A percentile compares a stretch with the other conserved stretches of the same genome.
Conservation (phyloP, 306 rosid species). For the Vigna hirtella region DNA sequence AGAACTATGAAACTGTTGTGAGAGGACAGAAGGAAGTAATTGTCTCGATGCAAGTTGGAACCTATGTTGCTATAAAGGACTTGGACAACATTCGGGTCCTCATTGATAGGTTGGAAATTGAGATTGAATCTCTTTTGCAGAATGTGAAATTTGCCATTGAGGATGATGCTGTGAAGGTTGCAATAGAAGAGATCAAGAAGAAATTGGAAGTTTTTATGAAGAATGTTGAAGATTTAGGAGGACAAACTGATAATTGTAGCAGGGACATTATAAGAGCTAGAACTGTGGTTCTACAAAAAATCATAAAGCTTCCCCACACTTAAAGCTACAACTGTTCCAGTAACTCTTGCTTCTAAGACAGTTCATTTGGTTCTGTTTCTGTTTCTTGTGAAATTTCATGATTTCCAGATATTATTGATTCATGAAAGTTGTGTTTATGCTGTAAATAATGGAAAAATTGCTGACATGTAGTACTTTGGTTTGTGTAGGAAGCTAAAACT, state of each 20-base stretch:
- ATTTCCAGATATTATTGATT: conserved; percentile 43
- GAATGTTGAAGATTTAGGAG: conserved; percentile 81
- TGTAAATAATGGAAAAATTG: not conserved
- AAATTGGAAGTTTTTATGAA: conserved; percentile 72
- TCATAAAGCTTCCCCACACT: conserved; percentile 70
- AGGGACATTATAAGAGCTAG: conserved; percentile 81
- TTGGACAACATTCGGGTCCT: conserved; percentile 77
- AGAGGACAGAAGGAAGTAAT: conserved; percentile 72
- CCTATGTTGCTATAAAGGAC: conserved; percentile 84
- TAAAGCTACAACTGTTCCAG: conserved; percentile 31
- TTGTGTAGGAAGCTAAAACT: conserved; percentile 25
- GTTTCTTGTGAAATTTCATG: conserved; percentile 43
- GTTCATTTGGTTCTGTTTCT: conserved; percentile 23
- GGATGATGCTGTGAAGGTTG: conserved; percentile 69
- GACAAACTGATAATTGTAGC: conserved; percentile 78
- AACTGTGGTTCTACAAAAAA: conserved; percentile 88
- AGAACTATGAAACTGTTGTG: conserved; percentile 73
- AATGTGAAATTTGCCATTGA: conserved; percentile 72
- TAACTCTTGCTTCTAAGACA: conserved; percentile 35
- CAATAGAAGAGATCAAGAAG: conserved; percentile 80
- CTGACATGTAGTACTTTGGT: conserved; percentile 24
- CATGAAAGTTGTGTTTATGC: conserved; percentile 29
- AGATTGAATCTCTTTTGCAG: conserved; percentile 60
- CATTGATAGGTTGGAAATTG: conserved; percentile 66
- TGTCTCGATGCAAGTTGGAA: conserved; percentile 76